Conservation (phyloP, 495 filamentous ascomycete species). For the Trichoderma orchidacearum region DNA sequence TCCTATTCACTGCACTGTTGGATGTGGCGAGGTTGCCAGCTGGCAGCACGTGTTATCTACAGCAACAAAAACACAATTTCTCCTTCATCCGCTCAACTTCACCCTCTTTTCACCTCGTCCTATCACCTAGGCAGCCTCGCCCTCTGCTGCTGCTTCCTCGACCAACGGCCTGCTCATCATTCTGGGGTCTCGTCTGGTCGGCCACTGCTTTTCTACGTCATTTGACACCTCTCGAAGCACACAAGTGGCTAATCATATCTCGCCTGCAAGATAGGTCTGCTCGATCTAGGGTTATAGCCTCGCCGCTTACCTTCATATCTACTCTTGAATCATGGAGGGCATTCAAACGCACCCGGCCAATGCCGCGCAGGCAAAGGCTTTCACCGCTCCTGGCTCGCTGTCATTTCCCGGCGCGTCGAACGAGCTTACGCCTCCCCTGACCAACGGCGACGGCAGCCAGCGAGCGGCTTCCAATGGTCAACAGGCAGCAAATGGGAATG, state of each 20-base stretch:
- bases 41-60: constrained; percentile 1
- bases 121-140: background rate
- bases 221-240: background rate
- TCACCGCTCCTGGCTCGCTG: constrained; percentile 76
- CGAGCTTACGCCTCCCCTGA: constrained; percentile 65
- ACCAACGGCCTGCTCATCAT: background rate
- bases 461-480: constrained; percentile 47
- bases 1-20: background rate
- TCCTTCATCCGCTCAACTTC: background rate
- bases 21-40: constrained; percentile 5
- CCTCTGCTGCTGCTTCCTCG: constrained; percentile 1
- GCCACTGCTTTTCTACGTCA: background rate
- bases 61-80: constrained; percentile 2
- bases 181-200: background rate
- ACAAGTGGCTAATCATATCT: constrained; percentile 7
- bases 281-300: background rate
- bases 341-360: constrained; percentile 82
- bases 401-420: constrained; percentile 76
- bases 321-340: constrained; percentile 54
- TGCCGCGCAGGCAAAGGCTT: constrained; percentile 80
- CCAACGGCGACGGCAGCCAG: constrained; percentile 36
- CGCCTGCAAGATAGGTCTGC: constrained; percentile 7
- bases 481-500: constrained; percentile 48
- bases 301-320: background rate
- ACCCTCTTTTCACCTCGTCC: background rate